A percentile compares a stretch with the other conserved stretches of the same genome.
phyloP scores from a whole-genome alignment of 352 stramenopile species.

The Pelagophyceae sp. region DNA sequence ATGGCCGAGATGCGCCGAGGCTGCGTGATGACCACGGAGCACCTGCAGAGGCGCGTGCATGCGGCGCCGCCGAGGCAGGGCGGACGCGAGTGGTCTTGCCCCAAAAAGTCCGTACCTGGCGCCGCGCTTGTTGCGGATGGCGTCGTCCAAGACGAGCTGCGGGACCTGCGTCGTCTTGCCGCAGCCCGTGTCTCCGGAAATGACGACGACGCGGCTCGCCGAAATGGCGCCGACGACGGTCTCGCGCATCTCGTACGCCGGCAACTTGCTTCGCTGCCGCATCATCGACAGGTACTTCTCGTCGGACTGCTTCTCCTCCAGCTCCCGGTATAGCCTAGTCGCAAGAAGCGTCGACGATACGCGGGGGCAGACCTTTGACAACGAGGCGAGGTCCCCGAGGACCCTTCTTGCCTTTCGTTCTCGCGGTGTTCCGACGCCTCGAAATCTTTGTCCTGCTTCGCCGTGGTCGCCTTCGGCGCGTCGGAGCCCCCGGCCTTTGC shows the following conservation, averaged over 20 bases:
- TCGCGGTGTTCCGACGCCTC: too few species aligned
- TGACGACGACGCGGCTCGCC: conserved; percentile 66
- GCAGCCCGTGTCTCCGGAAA: conserved; percentile 77
- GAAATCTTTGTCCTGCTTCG: too few species aligned
- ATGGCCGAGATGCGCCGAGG: conserved; percentile 71
- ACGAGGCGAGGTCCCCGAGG: too few species aligned
- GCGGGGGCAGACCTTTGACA: too few species aligned
- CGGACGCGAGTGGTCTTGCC: too few species aligned
- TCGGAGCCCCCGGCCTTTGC: too few species aligned
- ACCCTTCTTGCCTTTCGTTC: too few species aligned
- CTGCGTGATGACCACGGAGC: conserved; percentile 74
- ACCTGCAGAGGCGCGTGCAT: too few species aligned
- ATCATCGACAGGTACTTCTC: not conserved
- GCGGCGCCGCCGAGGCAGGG: conserved; percentile 60
- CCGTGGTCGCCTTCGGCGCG: too few species aligned
- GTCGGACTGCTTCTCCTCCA: not conserved
- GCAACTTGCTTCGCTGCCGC: conserved; percentile 33
- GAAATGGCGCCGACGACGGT: conserved; percentile 53
- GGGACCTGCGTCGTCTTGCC: conserved; percentile 75
- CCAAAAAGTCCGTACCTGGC: too few species aligned
- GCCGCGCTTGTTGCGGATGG: conserved; percentile 40
- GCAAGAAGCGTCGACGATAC: too few species aligned
- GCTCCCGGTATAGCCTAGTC: not conserved
- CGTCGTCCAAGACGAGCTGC: conserved; percentile 70
- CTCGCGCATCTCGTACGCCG: conserved; percentile 55